Evolutionary conservation across 2,329 filamentous ascomycete genomes (phyloP).

Genomic region (Alternaria ethzedia): DNA sequence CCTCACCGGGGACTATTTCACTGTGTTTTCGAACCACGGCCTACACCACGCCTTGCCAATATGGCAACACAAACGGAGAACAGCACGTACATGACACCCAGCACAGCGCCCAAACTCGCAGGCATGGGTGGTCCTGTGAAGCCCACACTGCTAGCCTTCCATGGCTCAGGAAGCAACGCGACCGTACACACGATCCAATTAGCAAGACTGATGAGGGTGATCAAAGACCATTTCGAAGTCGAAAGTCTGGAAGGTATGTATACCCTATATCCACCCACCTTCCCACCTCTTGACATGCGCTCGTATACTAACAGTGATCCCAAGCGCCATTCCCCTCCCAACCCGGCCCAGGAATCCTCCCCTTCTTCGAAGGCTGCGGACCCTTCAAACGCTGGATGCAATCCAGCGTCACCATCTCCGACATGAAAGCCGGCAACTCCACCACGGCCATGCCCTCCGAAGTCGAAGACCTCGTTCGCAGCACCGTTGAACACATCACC

Average conservation of each 20-base stretch:
- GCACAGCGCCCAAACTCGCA: not conserved
- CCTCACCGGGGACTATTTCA: too few species aligned
- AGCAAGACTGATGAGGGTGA: constrained; percentile 33
- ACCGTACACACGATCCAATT: constrained; percentile 44
- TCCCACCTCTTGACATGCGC: not conserved
- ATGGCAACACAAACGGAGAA: not conserved
- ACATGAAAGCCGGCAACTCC: constrained; percentile 23
- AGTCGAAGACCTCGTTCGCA: constrained; percentile 29
- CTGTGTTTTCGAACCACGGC: not conserved
- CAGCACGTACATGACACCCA: not conserved
- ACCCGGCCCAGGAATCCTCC: constrained; percentile 45
- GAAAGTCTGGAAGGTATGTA: constrained; percentile 32
- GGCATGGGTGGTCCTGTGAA: constrained; percentile 15
- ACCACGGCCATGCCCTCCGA: constrained; percentile 20
- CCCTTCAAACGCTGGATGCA: constrained; percentile 45
- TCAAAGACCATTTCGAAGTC: constrained; percentile 35
- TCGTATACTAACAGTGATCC: constrained; percentile 1
- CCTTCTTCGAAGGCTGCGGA: constrained; percentile 48
- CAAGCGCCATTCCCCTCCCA: constrained; percentile 41
- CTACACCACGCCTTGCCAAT: not conserved
- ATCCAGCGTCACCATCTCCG: constrained; percentile 15
- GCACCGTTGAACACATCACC: constrained; percentile 18
- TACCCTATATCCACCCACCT: not conserved
- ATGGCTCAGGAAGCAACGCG: constrained; percentile 44
- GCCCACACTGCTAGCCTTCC: constrained; percentile 45